These are phyloP conservation scores for Cyclotella choctawhatcheeana DNA, from an alignment of 108 stramenopile genomes.

Conservation along the genomic window DNA sequence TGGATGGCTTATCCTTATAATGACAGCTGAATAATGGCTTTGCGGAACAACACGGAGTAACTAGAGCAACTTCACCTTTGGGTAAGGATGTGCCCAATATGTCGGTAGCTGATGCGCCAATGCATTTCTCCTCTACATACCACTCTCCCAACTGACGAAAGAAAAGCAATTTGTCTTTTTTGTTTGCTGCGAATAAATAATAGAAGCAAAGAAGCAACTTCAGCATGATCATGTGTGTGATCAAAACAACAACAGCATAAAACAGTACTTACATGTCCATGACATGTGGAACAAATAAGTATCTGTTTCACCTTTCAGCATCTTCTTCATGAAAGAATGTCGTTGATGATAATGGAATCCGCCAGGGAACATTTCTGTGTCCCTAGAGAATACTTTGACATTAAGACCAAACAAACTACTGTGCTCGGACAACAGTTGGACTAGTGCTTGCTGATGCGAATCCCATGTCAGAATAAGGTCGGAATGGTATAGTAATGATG, in stretches of 20 bases:
- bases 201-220: slow-evolving; percentile 11
- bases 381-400: slow-evolving; percentile 71
- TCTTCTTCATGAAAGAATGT: slow-evolving; percentile 48
- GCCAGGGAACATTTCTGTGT: slow-evolving; percentile 67
- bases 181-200: slow-evolving; percentile 75
- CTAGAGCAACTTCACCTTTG: slow-evolving; percentile 16
- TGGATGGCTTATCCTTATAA: slow-evolving; percentile 78
- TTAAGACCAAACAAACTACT: slow-evolving; percentile 71
- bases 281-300: slow-evolving; percentile 59
- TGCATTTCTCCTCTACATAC: slow-evolving; percentile 71
- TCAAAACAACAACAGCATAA: background rate
- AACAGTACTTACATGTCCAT: slow-evolving; percentile 15
- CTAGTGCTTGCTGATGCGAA: slow-evolving; percentile 80
- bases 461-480: slow-evolving; percentile 67
- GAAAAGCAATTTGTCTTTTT: slow-evolving; percentile 82
- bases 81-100: slow-evolving; percentile 24
- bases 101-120: slow-evolving; percentile 38
- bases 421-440: slow-evolving; percentile 71
- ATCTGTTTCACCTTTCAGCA: slow-evolving; percentile 48
- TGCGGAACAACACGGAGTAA: slow-evolving; percentile 54
- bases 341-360: slow-evolving; percentile 60
- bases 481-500: slow-evolving; percentile 58
- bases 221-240: background rate
- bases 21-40: slow-evolving; percentile 69
- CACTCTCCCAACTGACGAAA: slow-evolving; percentile 82